Evolutionary conservation across 345 rosid genomes (phyloP), one percentile per base, ranked within the genome.

Genomic region (Hypericum androsaemum): DNA sequence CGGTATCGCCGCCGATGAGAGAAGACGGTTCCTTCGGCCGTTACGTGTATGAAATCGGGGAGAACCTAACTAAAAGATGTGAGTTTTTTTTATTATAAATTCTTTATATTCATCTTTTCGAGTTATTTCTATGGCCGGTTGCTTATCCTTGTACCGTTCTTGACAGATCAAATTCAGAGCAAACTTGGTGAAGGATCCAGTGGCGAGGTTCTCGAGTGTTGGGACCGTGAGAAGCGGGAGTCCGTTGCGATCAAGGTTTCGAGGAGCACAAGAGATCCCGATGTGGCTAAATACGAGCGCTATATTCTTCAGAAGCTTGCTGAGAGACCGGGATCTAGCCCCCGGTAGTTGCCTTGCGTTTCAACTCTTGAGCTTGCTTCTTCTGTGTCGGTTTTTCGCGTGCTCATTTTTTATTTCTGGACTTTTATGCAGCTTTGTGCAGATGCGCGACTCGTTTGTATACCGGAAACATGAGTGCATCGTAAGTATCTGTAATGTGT

Each of bases 111-210:
- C 36, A 38, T 9, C 38, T 10, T 13, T 51, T 51, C 38, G 39
- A 16, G 36, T 6, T 22, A 22, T 22, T 22, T 22, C 32, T 22
- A 22, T 22, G 32, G 32, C 32, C 32, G 2, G 32, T 22, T 22
- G 32, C 32, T 22, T 22, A 22, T 22, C 32, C 32, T 22, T 22
- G 32, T 22, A 22, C 32, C 32, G 32, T 4, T 22, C 42, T 55
- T 51, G 57, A 46, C 73, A 83, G 87, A 80, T 76, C 80, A 83
- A 57, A 83, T 83, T 61, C 74, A 76, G 45, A 67, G 88, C 79
- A 78, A 80, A 72, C 80, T 83, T 82, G 92, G 92, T 70, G 92
- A 80, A 83, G 92, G 92, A 80, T 80, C 92, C 46, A 80, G 80
- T 77, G 88, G 92, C 59, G 88, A 74, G 52, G 92, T 80, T 61